Percentiles rank a stretch among this genome's conserved stretches.
phyloP scores from a whole-genome alignment of 306 rosid species.

The Dryas drummondii region DNA sequence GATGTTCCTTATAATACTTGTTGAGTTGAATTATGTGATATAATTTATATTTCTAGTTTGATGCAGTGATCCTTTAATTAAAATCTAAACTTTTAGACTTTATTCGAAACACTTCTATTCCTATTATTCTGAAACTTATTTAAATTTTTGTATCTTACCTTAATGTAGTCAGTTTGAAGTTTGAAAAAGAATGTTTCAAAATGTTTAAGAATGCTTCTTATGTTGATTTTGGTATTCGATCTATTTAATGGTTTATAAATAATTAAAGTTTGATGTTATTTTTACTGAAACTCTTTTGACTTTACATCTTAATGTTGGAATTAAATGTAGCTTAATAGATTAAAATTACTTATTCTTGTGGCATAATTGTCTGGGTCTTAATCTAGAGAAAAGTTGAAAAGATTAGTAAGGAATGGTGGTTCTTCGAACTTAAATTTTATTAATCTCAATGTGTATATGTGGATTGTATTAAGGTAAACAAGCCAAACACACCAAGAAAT shows the following conservation, averaged over 20 bases:
- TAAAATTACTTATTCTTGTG: not conserved
- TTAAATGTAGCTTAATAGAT: not conserved
- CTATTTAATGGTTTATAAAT: not conserved
- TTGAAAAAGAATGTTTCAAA: not conserved
- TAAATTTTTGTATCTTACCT: not conserved
- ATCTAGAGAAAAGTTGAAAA: not conserved
- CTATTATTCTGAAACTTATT: not conserved
- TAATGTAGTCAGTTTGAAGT: not conserved
- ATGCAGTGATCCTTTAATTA: not conserved
- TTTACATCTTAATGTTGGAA: not conserved
- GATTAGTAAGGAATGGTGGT: not conserved
- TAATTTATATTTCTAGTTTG: not conserved
- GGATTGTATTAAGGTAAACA: not conserved
- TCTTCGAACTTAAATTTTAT: not conserved
- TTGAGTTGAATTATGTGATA: not conserved
- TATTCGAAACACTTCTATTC: not conserved
- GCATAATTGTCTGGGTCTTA: not conserved
- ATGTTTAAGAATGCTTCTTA: not conserved
- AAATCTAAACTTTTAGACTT: not conserved
- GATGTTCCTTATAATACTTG: slow-evolving; percentile 1
- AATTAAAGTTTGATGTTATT: not conserved
- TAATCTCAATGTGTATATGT: not conserved
- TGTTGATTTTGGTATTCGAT: not conserved
- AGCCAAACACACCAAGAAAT: not conserved
- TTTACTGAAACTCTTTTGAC: not conserved